Percentiles rank a stretch among this genome's conserved stretches.
phyloP scores from a whole-genome alignment of 2,329 filamentous ascomycete genomes.

The Aspergillus pseudoterreus region DNA sequence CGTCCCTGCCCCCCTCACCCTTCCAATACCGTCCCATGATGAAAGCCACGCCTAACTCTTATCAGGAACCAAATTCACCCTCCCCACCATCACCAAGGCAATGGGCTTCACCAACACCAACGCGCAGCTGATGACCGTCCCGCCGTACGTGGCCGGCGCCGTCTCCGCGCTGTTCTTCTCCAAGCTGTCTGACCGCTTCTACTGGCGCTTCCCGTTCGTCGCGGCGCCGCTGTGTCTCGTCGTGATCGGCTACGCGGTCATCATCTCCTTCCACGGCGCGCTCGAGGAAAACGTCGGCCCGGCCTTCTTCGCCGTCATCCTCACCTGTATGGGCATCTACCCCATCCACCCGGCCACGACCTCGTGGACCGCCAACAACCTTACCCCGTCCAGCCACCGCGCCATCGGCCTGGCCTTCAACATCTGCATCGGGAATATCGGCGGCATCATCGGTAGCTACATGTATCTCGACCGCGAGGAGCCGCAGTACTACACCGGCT shows the following conservation, averaged over 20 bases:
- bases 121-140: constrained; percentile 66
- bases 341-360: constrained; percentile 25
- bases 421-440: constrained; percentile 38
- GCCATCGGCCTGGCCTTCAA: constrained; percentile 39
- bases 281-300: constrained; percentile 7
- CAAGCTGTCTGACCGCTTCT: constrained; percentile 27
- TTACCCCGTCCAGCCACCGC: constrained; percentile 31
- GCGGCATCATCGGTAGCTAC: constrained; percentile 41
- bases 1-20: too few species aligned
- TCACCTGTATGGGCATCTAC: constrained; percentile 26
- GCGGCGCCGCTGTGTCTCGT: constrained; percentile 20
- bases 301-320: constrained; percentile 24
- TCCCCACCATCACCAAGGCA: constrained; percentile 60
- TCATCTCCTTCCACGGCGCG: constrained; percentile 12
- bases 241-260: constrained; percentile 24
- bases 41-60: not conserved
- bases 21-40: too few species aligned
- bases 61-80: constrained; percentile 8
- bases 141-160: constrained; percentile 54
- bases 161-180: constrained; percentile 27
- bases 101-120: constrained; percentile 54
- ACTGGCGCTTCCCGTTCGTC: constrained; percentile 30
- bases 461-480: constrained; percentile 36
- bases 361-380: constrained; percentile 29
- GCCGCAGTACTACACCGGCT: constrained; percentile 35